These are phyloP conservation scores for Aspergillus pseudoviridinutans DNA, from an alignment of 2,329 filamentous ascomycete species.

Conservation along the genomic window DNA sequence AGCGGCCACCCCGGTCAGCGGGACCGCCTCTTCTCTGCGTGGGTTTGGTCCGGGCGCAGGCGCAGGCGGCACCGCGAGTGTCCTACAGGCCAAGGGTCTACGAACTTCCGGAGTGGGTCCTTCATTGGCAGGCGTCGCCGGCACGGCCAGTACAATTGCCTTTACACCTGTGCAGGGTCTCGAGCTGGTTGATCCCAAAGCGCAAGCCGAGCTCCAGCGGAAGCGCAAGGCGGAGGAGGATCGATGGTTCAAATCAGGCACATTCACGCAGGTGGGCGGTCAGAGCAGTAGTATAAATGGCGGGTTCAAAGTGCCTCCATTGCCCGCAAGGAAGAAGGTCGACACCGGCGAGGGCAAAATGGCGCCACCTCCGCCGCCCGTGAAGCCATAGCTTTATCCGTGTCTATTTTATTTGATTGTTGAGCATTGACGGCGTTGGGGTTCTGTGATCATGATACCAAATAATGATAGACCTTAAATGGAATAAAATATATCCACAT, in stretches of 20 bases:
- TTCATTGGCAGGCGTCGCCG: slow-evolving; percentile 59
- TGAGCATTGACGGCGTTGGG: background rate
- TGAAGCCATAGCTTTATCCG: slow-evolving; percentile 13
- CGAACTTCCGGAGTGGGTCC: slow-evolving; percentile 77
- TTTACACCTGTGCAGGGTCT: slow-evolving; percentile 94
- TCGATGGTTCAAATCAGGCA: slow-evolving; percentile 95
- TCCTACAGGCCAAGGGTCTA: slow-evolving; percentile 75
- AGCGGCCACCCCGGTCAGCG: slow-evolving; percentile 54
- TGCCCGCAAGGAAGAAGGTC: slow-evolving; percentile 71
- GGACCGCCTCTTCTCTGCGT: slow-evolving; percentile 74
- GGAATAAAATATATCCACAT: background rate
- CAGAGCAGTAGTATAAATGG: slow-evolving; percentile 41
- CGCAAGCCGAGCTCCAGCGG: slow-evolving; percentile 77
- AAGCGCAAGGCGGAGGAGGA: slow-evolving; percentile 95
- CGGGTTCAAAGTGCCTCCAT: slow-evolving; percentile 76
- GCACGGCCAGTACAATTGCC: slow-evolving; percentile 80
- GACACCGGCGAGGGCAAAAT: slow-evolving; percentile 61
- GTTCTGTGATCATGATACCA: background rate
- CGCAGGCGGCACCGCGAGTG: slow-evolving; percentile 57
- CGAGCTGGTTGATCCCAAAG: slow-evolving; percentile 91
- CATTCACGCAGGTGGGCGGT: slow-evolving; percentile 78
- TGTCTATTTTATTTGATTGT: slow-evolving; percentile 3
- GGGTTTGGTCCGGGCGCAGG: slow-evolving; percentile 61
- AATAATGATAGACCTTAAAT: background rate
- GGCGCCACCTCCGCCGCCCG: slow-evolving; percentile 37